Percentiles rank a stretch among this genome's conserved stretches.
phyloP scores from a whole-genome alignment of 176 grass and related monocot species.

The Rhynchospora pubera region DNA sequence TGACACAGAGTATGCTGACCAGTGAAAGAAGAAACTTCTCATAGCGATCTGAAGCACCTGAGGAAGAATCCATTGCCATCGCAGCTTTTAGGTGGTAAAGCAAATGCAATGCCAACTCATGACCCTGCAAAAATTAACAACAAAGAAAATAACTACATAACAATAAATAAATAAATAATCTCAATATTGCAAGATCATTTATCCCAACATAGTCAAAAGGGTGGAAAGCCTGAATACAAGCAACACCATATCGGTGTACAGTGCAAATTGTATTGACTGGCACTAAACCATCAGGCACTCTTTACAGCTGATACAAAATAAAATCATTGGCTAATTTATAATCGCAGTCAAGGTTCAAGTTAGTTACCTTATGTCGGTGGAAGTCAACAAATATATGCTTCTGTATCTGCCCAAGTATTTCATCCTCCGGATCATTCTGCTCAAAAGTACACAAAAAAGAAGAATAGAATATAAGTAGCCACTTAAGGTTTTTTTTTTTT shows the following conservation, averaged over 20 bases:
- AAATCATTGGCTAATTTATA: not conserved
- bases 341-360: not conserved
- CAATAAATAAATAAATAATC: constrained; percentile 10
- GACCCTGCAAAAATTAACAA: constrained; percentile 41
- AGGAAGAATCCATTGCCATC: constrained; percentile 38
- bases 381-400: constrained; percentile 61
- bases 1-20: constrained; percentile 46
- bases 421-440: constrained; percentile 59
- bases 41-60: constrained; percentile 46
- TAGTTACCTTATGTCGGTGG: constrained; percentile 72
- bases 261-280: not conserved
- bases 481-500: no score
- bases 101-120: constrained; percentile 88
- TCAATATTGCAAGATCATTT: not conserved
- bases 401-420: constrained; percentile 72
- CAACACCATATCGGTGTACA: not conserved
- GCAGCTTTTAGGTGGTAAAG: constrained; percentile 63
- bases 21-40: constrained; percentile 91
- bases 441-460: constrained; percentile 25
- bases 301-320: not conserved
- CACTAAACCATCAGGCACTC: not conserved
- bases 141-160: not conserved
- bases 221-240: not conserved
- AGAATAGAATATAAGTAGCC: not conserved
- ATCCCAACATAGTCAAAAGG: not conserved